Conservation (phyloP, 2,329 filamentous ascomycete genomes). For the Chrysoporthe puriensis region DNA sequence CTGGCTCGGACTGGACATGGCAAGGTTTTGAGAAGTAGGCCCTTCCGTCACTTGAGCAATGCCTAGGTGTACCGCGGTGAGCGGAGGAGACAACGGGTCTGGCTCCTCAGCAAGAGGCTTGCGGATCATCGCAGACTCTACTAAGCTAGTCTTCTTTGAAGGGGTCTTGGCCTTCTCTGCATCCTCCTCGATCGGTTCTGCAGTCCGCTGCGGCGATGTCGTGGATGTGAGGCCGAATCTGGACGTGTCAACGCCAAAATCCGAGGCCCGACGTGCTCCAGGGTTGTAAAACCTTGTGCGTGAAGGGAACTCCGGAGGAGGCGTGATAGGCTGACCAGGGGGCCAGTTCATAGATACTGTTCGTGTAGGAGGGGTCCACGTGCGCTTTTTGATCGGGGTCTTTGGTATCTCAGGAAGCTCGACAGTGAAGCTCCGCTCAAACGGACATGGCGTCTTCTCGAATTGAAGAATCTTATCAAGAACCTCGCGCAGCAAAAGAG, state of each 20-base stretch:
- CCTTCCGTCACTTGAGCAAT: not conserved
- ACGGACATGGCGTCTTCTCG: slow-evolving; percentile 87
- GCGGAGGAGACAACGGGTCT: slow-evolving; percentile 18
- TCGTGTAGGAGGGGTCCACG: slow-evolving; percentile 63
- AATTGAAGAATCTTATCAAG: slow-evolving; percentile 77
- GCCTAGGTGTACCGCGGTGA: slow-evolving; percentile 17
- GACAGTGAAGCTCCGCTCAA: slow-evolving; percentile 75
- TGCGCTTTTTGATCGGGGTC: slow-evolving; percentile 67
- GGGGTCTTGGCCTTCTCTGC: not conserved
- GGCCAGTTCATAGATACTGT: slow-evolving; percentile 35
- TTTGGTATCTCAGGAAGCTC: slow-evolving; percentile 71
- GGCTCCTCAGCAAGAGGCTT: slow-evolving; percentile 24
- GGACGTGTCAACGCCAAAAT: slow-evolving; percentile 21
- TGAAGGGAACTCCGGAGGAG: slow-evolving; percentile 28
- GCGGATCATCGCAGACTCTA: slow-evolving; percentile 12
- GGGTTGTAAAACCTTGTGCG: slow-evolving; percentile 29
- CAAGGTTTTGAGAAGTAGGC: not conserved
- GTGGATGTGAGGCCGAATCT: slow-evolving; percentile 10
- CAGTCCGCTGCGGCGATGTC: slow-evolving; percentile 15
- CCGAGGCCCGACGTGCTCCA: slow-evolving; percentile 24
- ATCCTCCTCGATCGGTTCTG: not conserved
- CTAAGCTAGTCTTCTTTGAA: not conserved
- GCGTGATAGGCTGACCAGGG: slow-evolving; percentile 33
- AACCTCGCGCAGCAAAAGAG: slow-evolving; percentile 69
- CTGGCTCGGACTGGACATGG: not conserved